phyloP scores from a whole-genome alignment of 73 alveolate genomes.

The Tetrahymena elliotti region DNA sequence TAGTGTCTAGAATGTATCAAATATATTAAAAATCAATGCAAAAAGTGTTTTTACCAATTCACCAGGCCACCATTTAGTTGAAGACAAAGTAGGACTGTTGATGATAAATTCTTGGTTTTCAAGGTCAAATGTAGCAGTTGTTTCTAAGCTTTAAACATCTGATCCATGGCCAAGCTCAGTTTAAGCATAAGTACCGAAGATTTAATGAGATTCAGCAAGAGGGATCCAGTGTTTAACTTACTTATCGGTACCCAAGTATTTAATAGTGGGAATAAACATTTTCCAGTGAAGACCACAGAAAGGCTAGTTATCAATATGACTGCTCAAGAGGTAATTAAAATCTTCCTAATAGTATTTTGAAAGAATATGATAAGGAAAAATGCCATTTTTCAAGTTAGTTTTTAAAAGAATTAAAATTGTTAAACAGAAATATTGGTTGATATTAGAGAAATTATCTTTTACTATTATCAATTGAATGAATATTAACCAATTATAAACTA shows the following conservation, averaged over 20 bases:
- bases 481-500: neutral
- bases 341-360: neutral
- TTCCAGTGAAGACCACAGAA: neutral
- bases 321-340: neutral
- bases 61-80: conserved; percentile 85
- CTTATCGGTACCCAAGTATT: conserved; percentile 27
- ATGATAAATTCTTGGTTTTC: conserved; percentile 58
- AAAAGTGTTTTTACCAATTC: conserved; percentile 42
- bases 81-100: conserved; percentile 58
- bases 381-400: neutral
- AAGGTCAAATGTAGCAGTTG: conserved; percentile 61
- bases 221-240: conserved; percentile 29
- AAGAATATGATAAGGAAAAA: too few species aligned
- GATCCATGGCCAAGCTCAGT: conserved; percentile 89
- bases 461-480: too few species aligned
- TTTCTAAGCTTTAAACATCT: conserved; percentile 60
- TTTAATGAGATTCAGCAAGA: conserved; percentile 16
- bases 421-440: neutral
- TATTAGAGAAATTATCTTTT: neutral
- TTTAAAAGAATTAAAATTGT: neutral
- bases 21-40: neutral
- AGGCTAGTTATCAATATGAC: neutral
- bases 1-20: neutral
- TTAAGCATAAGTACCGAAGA: conserved; percentile 61
- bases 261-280: conserved; percentile 25